Conservation (phyloP, 345 rosid genomes). For the Camelina neglecta region DNA sequence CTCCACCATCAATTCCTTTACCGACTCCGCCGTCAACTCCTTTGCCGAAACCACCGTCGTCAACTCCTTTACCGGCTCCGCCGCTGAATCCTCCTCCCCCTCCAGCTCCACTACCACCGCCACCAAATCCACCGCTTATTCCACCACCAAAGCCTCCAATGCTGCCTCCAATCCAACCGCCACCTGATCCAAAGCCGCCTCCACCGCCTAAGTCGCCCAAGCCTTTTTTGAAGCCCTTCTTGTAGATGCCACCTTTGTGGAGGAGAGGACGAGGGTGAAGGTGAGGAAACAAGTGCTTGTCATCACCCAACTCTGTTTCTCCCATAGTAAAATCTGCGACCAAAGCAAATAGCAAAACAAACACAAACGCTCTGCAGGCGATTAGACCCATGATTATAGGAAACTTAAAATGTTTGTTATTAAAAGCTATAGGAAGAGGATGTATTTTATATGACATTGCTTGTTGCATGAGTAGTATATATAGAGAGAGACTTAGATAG, state of each 20-base stretch:
- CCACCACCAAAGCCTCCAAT: constrained; percentile 41
- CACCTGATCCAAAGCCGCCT: constrained; percentile 42
- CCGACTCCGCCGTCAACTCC: neutral
- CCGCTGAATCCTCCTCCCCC: constrained; percentile 7
- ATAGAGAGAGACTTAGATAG: constrained; percentile 11
- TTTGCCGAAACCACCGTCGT: neutral
- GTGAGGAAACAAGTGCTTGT: constrained; percentile 40
- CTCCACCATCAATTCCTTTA: neutral
- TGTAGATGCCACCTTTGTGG: constrained; percentile 40
- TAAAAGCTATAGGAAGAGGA: constrained; percentile 6
- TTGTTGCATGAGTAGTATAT: constrained; percentile 27
- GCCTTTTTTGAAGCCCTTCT: constrained; percentile 42
- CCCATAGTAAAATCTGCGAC: constrained; percentile 19
- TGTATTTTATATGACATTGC: constrained; percentile 9
- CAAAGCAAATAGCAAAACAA: constrained; percentile 40
- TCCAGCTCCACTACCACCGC: constrained; percentile 17
- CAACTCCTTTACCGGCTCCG: neutral
- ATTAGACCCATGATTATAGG: constrained; percentile 26
- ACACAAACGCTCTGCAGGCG: constrained; percentile 22
- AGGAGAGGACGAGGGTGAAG: constrained; percentile 38
- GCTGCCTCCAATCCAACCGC: constrained; percentile 44
- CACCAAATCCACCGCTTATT: constrained; percentile 39
- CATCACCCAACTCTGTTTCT: constrained; percentile 34
- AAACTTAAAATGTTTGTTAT: neutral
- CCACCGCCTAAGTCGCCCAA: constrained; percentile 40